Evolutionary conservation across 768 basidiomycete genomes (phyloP).

Genomic region (Gloeopeniophorella convolvens): DNA sequence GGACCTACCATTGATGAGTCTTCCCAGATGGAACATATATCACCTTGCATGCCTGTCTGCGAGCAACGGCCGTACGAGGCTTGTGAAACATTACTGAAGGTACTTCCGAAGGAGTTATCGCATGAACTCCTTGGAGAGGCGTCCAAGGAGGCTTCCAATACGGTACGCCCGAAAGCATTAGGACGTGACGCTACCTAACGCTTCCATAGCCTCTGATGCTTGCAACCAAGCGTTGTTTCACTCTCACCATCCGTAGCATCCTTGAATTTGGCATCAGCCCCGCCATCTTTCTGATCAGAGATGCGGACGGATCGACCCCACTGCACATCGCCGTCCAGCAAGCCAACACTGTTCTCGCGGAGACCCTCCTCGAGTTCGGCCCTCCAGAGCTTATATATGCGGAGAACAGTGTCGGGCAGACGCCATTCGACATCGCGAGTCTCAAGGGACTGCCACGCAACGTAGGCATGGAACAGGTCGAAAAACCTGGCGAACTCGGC

Average conservation of each 20-base stretch:
- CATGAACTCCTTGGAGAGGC: slow-evolving; percentile 39
- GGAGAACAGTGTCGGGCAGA: slow-evolving; percentile 39
- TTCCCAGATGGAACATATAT: slow-evolving; percentile 48
- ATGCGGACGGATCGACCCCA: slow-evolving; percentile 45
- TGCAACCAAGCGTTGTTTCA: slow-evolving; percentile 36
- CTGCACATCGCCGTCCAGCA: slow-evolving; percentile 42
- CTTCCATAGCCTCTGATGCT: slow-evolving; percentile 44
- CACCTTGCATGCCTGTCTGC: slow-evolving; percentile 37
- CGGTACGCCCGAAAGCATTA: slow-evolving; percentile 40
- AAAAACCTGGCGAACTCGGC: too few species aligned
- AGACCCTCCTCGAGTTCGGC: slow-evolving; percentile 33
- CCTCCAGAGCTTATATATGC: slow-evolving; percentile 36
- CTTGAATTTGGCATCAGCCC: slow-evolving; percentile 35
- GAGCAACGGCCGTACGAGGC: slow-evolving; percentile 22
- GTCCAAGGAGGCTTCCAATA: slow-evolving; percentile 40
- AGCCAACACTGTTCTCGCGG: slow-evolving; percentile 32
- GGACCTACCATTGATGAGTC: not conserved
- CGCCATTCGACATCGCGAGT: slow-evolving; percentile 25
- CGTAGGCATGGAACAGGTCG: not conserved
- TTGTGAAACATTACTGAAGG: slow-evolving; percentile 40
- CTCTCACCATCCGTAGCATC: slow-evolving; percentile 27
- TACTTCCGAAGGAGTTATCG: slow-evolving; percentile 45
- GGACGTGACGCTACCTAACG: not conserved
- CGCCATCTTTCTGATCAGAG: slow-evolving; percentile 32
- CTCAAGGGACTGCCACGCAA: slow-evolving; percentile 14